Conservation (phyloP, 176 grass and related monocot species). For the Canna indica region DNA sequence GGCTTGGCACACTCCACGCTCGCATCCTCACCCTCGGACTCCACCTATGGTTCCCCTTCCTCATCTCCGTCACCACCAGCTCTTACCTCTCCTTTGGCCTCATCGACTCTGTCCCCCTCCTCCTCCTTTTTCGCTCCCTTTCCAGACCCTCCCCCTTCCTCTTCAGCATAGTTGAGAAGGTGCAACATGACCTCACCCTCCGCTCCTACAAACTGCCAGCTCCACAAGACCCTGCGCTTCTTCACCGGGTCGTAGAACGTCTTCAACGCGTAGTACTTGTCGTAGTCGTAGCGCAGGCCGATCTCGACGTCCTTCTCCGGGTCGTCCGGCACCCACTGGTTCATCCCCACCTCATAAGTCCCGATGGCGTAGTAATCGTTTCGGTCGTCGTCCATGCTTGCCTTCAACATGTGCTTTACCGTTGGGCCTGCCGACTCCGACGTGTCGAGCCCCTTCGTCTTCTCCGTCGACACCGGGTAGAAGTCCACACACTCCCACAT, state of each 20-base stretch:
- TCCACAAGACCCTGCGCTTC: slow-evolving; percentile 58
- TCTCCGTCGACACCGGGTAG: slow-evolving; percentile 51
- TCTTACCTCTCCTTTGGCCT: too few relatives aligned
- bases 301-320: slow-evolving; percentile 56
- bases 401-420: slow-evolving; percentile 86
- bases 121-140: too few relatives aligned
- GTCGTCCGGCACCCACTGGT: slow-evolving; percentile 66
- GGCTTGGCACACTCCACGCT: too few relatives aligned
- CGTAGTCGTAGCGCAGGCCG: slow-evolving; percentile 82
- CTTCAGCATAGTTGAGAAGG: too few relatives aligned
- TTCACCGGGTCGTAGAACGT: slow-evolving; percentile 65
- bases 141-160: too few relatives aligned
- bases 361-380: slow-evolving; percentile 90
- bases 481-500: slow-evolving; percentile 99
- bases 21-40: too few relatives aligned
- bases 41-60: too few relatives aligned
- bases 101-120: too few relatives aligned
- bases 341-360: slow-evolving; percentile 33
- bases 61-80: too few relatives aligned
- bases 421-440: slow-evolving; percentile 33
- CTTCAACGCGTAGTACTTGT: slow-evolving; percentile 95
- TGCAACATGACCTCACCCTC: too few relatives aligned
- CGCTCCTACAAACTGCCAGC: too few relatives aligned
- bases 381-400: slow-evolving; percentile 74
- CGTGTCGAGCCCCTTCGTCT: slow-evolving; percentile 50